Conservation (phyloP, 2,329 filamentous ascomycete species). For the Hypomyces rosellus region DNA sequence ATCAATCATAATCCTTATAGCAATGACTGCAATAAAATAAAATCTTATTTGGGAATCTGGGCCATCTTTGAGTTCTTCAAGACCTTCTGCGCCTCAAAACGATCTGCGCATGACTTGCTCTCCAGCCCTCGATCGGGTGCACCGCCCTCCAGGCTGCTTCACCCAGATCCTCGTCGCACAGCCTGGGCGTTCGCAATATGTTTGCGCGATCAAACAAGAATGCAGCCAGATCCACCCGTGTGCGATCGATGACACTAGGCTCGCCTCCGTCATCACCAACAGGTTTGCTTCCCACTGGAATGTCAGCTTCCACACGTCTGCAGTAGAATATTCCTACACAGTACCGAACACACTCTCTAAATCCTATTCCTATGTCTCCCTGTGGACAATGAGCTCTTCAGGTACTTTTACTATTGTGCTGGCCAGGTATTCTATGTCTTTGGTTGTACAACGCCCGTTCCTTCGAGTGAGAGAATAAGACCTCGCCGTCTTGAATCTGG, state of each 20-base stretch:
- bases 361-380: too few species aligned
- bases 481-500: not conserved
- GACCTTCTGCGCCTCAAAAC: too few species aligned
- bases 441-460: not conserved
- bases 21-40: too few species aligned
- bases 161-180: too few species aligned
- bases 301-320: not conserved
- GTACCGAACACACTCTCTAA: not conserved
- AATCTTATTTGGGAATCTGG: too few species aligned
- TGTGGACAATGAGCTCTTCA: too few species aligned
- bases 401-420: too few species aligned
- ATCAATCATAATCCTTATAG: too few species aligned
- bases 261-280: not conserved
- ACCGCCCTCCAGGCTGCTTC: too few species aligned
- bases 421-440: not conserved
- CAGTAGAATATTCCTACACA: not conserved
- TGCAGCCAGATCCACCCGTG: conserved; percentile 15
- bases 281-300: not conserved
- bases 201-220: conserved; percentile 5
- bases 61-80: too few species aligned
- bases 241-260: conserved; percentile 13
- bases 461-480: not conserved
- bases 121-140: too few species aligned
- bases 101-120: too few species aligned
- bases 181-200: not conserved